Evolutionary conservation across 345 rosid species (phyloP).

Genomic region (Mallotus nudiflorus): DNA sequence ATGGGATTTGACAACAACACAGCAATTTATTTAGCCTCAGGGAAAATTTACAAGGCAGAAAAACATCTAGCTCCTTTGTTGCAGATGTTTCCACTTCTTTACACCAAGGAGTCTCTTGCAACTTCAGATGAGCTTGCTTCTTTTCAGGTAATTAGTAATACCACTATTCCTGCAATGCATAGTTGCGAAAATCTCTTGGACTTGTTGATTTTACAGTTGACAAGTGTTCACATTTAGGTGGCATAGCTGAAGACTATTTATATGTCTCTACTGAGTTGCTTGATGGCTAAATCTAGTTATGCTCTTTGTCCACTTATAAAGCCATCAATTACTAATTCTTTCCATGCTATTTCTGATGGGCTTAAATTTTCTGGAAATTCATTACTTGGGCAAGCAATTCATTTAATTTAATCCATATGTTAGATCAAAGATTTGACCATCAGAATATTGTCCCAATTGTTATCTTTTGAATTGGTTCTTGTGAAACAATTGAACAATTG

Average conservation of each 20-base stretch:
- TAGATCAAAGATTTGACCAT: not conserved
- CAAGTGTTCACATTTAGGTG: not conserved
- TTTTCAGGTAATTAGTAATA: slow-evolving; percentile 52
- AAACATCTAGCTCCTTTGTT: slow-evolving; percentile 63
- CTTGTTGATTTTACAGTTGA: not conserved
- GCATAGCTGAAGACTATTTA: not conserved
- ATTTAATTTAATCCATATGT: slow-evolving; percentile 2
- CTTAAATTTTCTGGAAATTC: not conserved
- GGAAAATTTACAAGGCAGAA: slow-evolving; percentile 67
- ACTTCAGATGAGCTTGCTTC: slow-evolving; percentile 82
- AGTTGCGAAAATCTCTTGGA: slow-evolving; percentile 3
- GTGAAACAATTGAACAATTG: not conserved
- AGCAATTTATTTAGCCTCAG: slow-evolving; percentile 83
- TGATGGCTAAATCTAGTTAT: not conserved
- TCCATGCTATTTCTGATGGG: not conserved
- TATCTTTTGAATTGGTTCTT: not conserved
- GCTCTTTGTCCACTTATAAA: not conserved
- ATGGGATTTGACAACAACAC: slow-evolving; percentile 94
- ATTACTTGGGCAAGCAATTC: not conserved
- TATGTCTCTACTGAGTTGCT: too few relatives aligned
- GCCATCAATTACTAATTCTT: slow-evolving; percentile 2
- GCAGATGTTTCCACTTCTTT: slow-evolving; percentile 85
- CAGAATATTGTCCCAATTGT: not conserved
- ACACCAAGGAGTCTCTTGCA: slow-evolving; percentile 87
- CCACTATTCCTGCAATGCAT: not conserved